Evolutionary conservation across 371 early-diverging fungal species (phyloP), one percentile per base, ranked within the genome.

Genomic region (Syncephalastrum racemosum): DNA sequence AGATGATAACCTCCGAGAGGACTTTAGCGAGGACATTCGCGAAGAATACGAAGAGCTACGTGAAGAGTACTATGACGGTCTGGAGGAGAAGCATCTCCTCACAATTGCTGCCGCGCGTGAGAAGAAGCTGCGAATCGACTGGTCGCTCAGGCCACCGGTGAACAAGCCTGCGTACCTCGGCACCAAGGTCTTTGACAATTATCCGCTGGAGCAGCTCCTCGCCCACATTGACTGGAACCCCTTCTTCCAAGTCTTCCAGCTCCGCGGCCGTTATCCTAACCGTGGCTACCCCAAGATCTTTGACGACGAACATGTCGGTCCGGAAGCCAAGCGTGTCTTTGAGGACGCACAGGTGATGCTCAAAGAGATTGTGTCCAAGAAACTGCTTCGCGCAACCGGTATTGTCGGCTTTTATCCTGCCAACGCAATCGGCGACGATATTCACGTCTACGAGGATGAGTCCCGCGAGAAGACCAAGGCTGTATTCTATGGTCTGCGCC

Each of bases 251-350:
- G 91, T 91, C 19, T 96, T 95, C 90, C 95, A 95, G 73, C 81
- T 96, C 19, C 85, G 95, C 27, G 95, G 96, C 53, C 90, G 90
- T 56, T 96, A 95, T 67, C 96, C 96, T 14, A 95, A 96, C 79
- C 88, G 95, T 59, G 95, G 96, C 6, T 96, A 85, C 67, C 96
- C 96, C 59, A 94, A 94, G 82, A 93, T 96, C 60, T 96, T 95
- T 73, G 90, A 93, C 56, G 96, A 96, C 64, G 71, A 91, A 53
- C 79, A 87, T 5, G 95, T 96, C 12, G 93, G 94, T 18, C 75
- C 81, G 4, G 96, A 96, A 73, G 96, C 96, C n/a, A 89, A 88
- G 68, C 88, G 88, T 62, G 70, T 96, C 31, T 91, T 86, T 68
- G 87, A 90, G 19, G 96, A 96, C 60, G 96, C 95, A 2, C 68